A percentile compares a stretch with the other conserved stretches of the same genome.
These are phyloP conservation scores for Trichodelitschia bisporula DNA, from an alignment of 495 filamentous ascomycete species.

Conservation along the genomic window DNA sequence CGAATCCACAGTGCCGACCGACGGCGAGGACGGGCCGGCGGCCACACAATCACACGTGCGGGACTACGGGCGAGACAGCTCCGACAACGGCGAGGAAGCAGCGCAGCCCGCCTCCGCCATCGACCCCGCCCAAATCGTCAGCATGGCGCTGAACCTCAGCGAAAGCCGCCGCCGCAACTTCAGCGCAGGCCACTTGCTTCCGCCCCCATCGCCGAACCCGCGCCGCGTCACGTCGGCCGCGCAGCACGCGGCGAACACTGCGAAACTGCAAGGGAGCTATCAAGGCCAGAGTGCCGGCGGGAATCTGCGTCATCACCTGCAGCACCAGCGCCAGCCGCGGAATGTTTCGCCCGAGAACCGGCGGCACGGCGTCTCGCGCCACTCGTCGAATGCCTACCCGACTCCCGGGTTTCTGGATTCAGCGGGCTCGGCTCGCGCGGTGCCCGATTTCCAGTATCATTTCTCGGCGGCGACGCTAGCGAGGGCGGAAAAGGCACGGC, in stretches of 20 bases:
- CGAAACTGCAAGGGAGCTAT: slow-evolving; percentile 4
- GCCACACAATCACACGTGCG: too few relatives aligned
- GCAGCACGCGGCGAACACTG: slow-evolving; percentile 17
- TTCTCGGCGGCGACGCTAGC: slow-evolving; percentile 55
- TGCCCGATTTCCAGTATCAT: slow-evolving; percentile 19
- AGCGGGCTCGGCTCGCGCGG: too few relatives aligned
- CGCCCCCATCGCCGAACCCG: slow-evolving; percentile 17
- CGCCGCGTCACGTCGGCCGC: slow-evolving; percentile 26
- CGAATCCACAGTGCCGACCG: too few relatives aligned
- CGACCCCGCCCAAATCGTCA: slow-evolving; percentile 71
- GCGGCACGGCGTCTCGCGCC: slow-evolving; percentile 6
- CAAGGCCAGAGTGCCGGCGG: slow-evolving; percentile 17
- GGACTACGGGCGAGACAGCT: too few relatives aligned
- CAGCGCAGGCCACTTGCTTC: slow-evolving; percentile 12
- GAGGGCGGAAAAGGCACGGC: slow-evolving; percentile 53
- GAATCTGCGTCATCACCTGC: slow-evolving; percentile 37
- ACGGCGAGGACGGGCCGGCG: too few relatives aligned
- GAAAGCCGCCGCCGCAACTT: slow-evolving; percentile 44
- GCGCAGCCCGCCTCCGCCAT: slow-evolving; percentile 6
- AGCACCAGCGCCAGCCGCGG: slow-evolving; percentile 33
- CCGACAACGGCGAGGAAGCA: too few relatives aligned
- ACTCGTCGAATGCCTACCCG: slow-evolving; percentile 4
- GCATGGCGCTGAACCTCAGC: slow-evolving; percentile 68
- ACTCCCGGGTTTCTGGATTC: slow-evolving; percentile 2
- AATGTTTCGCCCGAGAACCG: slow-evolving; percentile 30